phyloP scores from a whole-genome alignment of 2,329 filamentous ascomycete species.

The Incumbomyces lentus region DNA sequence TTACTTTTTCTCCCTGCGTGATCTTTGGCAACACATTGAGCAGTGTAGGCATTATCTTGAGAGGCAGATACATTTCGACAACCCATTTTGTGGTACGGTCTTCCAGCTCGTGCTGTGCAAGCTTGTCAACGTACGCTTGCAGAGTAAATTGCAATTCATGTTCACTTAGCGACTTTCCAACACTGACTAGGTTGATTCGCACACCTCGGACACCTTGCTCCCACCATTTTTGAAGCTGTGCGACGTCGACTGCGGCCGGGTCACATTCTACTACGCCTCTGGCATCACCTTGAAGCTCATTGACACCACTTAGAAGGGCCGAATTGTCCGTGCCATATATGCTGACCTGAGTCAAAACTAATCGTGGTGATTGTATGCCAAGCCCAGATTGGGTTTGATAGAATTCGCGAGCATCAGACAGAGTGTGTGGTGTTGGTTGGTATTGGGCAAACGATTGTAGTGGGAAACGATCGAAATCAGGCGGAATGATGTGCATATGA shows the following conservation, averaged over 20 bases:
- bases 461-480: conserved; percentile 34
- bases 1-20: conserved; percentile 29
- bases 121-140: conserved; percentile 39
- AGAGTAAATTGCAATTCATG: conserved; percentile 35
- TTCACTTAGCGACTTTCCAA: conserved; percentile 32
- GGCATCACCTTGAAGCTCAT: conserved; percentile 38
- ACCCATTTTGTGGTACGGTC: conserved; percentile 34
- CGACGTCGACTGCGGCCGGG: conserved; percentile 29
- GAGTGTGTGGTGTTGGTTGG: conserved; percentile 38
- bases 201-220: conserved; percentile 48
- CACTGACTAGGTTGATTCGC: conserved; percentile 49
- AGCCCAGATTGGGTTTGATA: conserved; percentile 32
- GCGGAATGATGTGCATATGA: conserved; percentile 55
- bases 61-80: conserved; percentile 48
- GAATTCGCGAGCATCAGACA: conserved; percentile 43
- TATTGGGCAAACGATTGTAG: conserved; percentile 42
- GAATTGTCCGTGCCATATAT: conserved; percentile 53
- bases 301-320: conserved; percentile 47
- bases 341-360: conserved; percentile 52
- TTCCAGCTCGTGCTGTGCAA: conserved; percentile 32
- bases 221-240: conserved; percentile 45
- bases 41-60: conserved; percentile 41
- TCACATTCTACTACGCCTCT: conserved; percentile 50
- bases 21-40: conserved; percentile 41
- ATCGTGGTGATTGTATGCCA: conserved; percentile 37